Evolutionary conservation across 164 flowering plant species (phyloP), one percentile per base, ranked within the genome.

Genomic region (Chimonanthus praecox): DNA sequence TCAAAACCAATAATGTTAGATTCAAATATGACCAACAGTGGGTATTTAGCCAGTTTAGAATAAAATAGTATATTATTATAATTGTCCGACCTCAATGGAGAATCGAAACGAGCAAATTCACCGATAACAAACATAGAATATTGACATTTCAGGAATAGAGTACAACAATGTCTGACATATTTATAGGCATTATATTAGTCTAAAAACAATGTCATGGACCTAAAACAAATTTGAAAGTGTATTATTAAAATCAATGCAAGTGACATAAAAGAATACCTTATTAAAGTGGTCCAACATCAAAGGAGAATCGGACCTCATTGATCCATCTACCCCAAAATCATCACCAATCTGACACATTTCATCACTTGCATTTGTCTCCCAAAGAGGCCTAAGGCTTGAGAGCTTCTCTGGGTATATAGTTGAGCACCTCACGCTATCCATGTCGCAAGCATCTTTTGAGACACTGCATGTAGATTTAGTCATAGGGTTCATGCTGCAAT

Each of bases 271-370:
- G 9, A 62, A 44, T 80, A 92, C 97, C 94, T 89, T 82, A 15
- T 18, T 33, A 68, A 80, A 58, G 71, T 83, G 86, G 68, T 77
- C 76, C 13, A 86, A 77, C 44, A 75, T 73, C n/a, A 75, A 64
- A 2, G 50, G 58, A 47, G 84, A 75, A 70, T 70, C 75, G 15
- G 74, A 71, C 66, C 81, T 85, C 15, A 66, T 71, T 51, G 88
- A 78, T 70, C 82, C 76, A 49, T 78, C 78, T 71, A 68, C 21
- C 8, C 69, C 47, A 69, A 85, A 69, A 66, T 83, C 90, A 75
- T 86, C 88, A 78, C 85, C 90, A 18, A 89, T 77, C 76, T 72
- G 79, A 72, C 94, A 89, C 89, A 89, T 86, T 74, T 89, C 93
- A 77, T 83, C 89, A 75, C 82, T 76, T 47, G 68, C 80, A 75